phyloP scores from a whole-genome alignment of 495 filamentous ascomycete genomes.

The Aspergillus haitiensis region DNA sequence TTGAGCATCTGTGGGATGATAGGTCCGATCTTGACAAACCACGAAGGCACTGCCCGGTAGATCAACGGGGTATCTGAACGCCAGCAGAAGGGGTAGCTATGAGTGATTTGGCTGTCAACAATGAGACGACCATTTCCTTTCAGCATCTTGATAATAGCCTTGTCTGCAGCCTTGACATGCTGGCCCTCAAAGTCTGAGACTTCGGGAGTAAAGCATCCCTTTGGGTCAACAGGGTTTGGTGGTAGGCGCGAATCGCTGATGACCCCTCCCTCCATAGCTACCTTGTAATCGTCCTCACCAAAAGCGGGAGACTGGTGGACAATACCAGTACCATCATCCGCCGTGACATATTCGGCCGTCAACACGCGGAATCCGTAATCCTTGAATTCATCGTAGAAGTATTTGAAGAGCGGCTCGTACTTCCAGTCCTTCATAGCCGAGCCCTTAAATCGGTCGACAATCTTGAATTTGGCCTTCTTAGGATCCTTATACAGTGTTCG shows the following conservation, averaged over 20 bases:
- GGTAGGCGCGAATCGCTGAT: conserved; percentile 74
- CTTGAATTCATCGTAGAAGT: conserved; percentile 93
- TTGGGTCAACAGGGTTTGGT: conserved; percentile 86
- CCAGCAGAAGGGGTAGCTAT: conserved; percentile 96
- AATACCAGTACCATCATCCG: conserved; percentile 90
- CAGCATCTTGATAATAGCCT: conserved; percentile 88
- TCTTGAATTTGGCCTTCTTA: conserved; percentile 95
- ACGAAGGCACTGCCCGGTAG: conserved; percentile 89
- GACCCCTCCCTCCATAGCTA: conserved; percentile 74
- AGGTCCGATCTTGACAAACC: conserved; percentile 87
- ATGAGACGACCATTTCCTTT: conserved; percentile 79
- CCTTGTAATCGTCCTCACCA: conserved; percentile 94
- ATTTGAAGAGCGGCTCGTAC: conserved; percentile 89
- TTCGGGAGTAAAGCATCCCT: conserved; percentile 75
- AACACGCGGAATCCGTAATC: conserved; percentile 81
- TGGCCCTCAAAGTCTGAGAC: conserved; percentile 84
- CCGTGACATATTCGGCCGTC: conserved; percentile 85
- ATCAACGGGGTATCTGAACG: conserved; percentile 94
- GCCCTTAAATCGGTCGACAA: conserved; percentile 78
- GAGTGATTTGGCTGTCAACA: conserved; percentile 86
- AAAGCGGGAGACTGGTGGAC: conserved; percentile 96
- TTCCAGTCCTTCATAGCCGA: conserved; percentile 88
- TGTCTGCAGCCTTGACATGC: conserved; percentile 93
- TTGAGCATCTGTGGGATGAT: conserved; percentile 88
- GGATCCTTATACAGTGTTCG: conserved; percentile 90